A percentile compares a stretch with the other conserved stretches of the same genome.
phyloP scores from a whole-genome alignment of 2,329 filamentous ascomycete genomes.

The Microdochium paspali region DNA sequence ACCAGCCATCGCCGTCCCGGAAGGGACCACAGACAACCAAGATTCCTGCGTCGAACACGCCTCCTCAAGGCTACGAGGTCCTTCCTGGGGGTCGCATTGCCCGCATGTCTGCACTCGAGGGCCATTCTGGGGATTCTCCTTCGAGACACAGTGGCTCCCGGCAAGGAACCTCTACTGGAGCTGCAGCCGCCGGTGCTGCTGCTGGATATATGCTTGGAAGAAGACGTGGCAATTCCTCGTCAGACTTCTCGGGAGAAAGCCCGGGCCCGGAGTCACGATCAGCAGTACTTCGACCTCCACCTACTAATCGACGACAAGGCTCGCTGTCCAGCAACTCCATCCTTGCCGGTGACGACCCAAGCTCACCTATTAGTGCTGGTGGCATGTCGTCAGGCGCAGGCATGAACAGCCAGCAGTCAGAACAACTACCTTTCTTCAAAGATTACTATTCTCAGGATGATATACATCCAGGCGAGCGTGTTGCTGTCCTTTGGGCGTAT shows the following conservation, averaged over 20 bases:
- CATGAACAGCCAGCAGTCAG: conserved; percentile 80
- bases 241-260: conserved; percentile 63
- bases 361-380: conserved; percentile 63
- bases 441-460: conserved; percentile 98
- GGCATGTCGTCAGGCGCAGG: conserved; percentile 80
- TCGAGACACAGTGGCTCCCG: conserved; percentile 35
- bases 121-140: conserved; percentile 54
- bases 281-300: conserved; percentile 48
- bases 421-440: conserved; percentile 93
- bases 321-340: conserved; percentile 81
- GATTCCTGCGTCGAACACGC: conserved; percentile 13
- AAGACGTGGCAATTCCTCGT: conserved; percentile 51
- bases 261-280: conserved; percentile 56
- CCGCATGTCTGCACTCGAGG: conserved; percentile 90
- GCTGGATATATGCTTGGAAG: conserved; percentile 37
- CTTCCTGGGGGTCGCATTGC: conserved; percentile 84
- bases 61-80: conserved; percentile 55
- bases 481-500: conserved; percentile 92
- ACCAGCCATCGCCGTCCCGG: conserved; percentile 73
- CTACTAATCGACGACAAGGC: conserved; percentile 62
- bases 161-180: conserved; percentile 19
- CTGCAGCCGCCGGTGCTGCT: conserved; percentile 33
- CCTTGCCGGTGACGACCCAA: conserved; percentile 59
- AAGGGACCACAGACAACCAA: conserved; percentile 34
- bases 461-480: conserved; percentile 82